Evolutionary conservation across 2,329 filamentous ascomycete genomes (phyloP), one percentile per base, ranked within the genome.

Genomic region (Monascus ruber): DNA sequence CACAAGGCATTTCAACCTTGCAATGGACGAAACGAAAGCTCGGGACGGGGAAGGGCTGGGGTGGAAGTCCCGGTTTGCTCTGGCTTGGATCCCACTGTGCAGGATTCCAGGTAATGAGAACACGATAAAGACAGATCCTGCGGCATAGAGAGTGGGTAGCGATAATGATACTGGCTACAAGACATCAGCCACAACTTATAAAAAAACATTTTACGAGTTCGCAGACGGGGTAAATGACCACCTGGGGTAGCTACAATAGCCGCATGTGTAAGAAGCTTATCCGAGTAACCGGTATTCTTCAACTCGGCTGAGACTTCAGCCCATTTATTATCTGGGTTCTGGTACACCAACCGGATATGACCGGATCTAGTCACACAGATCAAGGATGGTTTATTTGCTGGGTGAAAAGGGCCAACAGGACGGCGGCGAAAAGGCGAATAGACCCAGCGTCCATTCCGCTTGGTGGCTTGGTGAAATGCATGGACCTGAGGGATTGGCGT

Each of bases 241-340:
- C 83, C 78, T 60, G 80, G 85, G 40, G 88, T 84, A 3, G 83
- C 77, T 42, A 81, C 76, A 45, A 87, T 69, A 31, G 84, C 75
- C 7, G 85, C 85, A 63, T 93, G 86, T 0, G 85, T 86, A 37
- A 89, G 72, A n/a, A 85, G 60, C 47, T 86, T 81, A 46, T 86
- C 79, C 0, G 81, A 79, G 28, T 79, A 79, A 26, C 77, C 72
- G 41, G 85, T 72, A 45, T 78, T 80, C 54, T 88, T 83, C 29
- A 94, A 63, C 46, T 89, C 83, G n/a, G 81, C 67, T 3, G 74
- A 75, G 0, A 77, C 74, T 54, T 93, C 84, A 43, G 81, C 76
- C 64, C 85, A 81, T 49, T 77, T 77, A 40, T 71, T 74, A 56
- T 79, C 85, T 33, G 76, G 79, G 47, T 88, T 84, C 32, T 83